These are phyloP conservation scores for Colletotrichum musae DNA, from an alignment of 2,329 filamentous ascomycete species.

Conservation along the genomic window DNA sequence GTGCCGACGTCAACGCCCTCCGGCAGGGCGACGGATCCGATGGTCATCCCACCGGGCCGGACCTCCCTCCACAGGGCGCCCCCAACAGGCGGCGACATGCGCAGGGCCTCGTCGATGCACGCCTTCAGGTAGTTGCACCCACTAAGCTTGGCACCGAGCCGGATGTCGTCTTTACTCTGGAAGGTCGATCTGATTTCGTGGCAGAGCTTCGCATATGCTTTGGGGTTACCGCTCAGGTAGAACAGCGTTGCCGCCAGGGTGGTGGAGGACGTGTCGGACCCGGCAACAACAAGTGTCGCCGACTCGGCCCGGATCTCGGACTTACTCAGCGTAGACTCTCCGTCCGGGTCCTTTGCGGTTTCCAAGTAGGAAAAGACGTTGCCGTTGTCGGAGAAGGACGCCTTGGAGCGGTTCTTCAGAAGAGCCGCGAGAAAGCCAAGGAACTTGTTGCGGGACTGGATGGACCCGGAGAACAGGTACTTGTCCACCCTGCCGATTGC, in stretches of 20 bases:
- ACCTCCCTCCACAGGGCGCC: constrained; percentile 41
- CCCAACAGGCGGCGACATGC: constrained; percentile 41
- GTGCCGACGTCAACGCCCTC: constrained; percentile 40
- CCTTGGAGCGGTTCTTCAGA: constrained; percentile 37
- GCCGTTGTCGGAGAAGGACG: constrained; percentile 51
- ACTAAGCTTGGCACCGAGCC: constrained; percentile 49
- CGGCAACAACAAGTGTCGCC: constrained; percentile 54
- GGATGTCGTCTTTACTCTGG: constrained; percentile 52
- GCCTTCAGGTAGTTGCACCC: constrained; percentile 57
- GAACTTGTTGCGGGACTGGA: constrained; percentile 18
- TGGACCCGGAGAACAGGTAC: constrained; percentile 14
- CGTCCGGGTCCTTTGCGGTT: constrained; percentile 61
- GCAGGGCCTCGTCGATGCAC: constrained; percentile 52
- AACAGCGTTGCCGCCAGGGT: constrained; percentile 54
- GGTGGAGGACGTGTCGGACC: constrained; percentile 57
- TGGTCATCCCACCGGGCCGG: constrained; percentile 23
- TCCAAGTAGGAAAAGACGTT: constrained; percentile 64
- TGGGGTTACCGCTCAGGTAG: constrained; percentile 54
- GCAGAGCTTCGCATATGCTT: constrained; percentile 47
- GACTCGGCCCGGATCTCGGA: constrained; percentile 54
- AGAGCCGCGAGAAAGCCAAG: constrained; percentile 35
- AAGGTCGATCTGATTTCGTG: constrained; percentile 53
- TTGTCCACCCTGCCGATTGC: constrained; percentile 18
- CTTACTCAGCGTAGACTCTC: constrained; percentile 57
- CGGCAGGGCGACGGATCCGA: constrained; percentile 41